phyloP scores from a whole-genome alignment of 2,329 filamentous ascomycete species.

The Xylariaceae sp. region DNA sequence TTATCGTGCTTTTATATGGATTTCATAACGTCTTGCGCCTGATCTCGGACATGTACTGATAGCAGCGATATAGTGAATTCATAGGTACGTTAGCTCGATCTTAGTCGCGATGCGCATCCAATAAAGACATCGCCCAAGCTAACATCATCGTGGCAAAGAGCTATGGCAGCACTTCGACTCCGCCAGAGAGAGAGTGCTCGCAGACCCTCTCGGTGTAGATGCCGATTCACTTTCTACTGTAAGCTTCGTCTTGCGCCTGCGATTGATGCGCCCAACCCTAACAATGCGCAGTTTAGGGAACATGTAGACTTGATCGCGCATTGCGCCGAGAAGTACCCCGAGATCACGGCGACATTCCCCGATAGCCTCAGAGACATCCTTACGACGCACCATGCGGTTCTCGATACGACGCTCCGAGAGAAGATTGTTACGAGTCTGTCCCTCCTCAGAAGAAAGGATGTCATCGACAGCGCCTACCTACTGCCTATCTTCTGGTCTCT shows the following conservation, averaged over 20 bases:
- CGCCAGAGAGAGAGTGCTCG: slow-evolving; percentile 84
- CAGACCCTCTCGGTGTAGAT: slow-evolving; percentile 71
- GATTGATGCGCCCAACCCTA: neutral
- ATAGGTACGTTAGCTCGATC: slow-evolving; percentile 11
- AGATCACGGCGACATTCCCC: slow-evolving; percentile 70
- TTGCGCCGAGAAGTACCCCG: slow-evolving; percentile 87
- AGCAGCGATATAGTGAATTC: slow-evolving; percentile 11
- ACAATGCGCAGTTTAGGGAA: slow-evolving; percentile 58
- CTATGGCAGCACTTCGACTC: slow-evolving; percentile 91
- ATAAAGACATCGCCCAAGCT: neutral
- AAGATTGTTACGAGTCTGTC: slow-evolving; percentile 91
- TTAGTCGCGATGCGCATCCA: no score
- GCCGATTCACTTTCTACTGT: slow-evolving; percentile 70
- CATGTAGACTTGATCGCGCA: slow-evolving; percentile 92
- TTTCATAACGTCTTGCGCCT: neutral
- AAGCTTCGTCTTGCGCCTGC: neutral
- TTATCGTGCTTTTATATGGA: neutral
- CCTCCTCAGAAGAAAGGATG: slow-evolving; percentile 81
- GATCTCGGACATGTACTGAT: slow-evolving; percentile 5
- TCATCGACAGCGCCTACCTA: slow-evolving; percentile 77
- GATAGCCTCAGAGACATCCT: slow-evolving; percentile 77
- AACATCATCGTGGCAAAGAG: slow-evolving; percentile 54
- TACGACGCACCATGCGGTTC: slow-evolving; percentile 70
- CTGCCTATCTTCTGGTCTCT: slow-evolving; percentile 93
- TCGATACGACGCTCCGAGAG: slow-evolving; percentile 82